These are phyloP conservation scores for Senna tora DNA, from an alignment of 306 rosid species.

Conservation along the genomic window DNA sequence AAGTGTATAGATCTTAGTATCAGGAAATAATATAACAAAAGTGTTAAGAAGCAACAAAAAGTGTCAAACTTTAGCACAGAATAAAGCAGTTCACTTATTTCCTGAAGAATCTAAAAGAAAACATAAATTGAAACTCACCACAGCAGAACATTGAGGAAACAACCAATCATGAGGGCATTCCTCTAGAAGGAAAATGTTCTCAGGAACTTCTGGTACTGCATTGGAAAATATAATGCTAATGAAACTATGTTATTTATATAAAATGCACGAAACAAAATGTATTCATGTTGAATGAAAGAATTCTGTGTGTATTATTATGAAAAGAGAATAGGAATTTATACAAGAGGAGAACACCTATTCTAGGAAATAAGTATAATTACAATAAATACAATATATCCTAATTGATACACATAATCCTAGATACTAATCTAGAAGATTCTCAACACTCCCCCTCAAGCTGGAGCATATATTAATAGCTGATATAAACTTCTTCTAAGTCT, in stretches of 20 bases:
- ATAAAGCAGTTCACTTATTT: not conserved
- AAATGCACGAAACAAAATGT: not conserved
- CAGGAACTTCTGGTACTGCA: constrained; percentile 72
- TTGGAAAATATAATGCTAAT: constrained; percentile 25
- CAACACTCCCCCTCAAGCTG: too few species aligned
- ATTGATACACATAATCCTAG: too few species aligned
- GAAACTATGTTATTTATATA: constrained; percentile 14
- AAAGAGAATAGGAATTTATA: too few species aligned
- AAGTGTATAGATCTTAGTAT: not conserved
- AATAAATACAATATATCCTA: too few species aligned
- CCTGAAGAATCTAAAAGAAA: not conserved
- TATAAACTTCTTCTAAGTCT: too few species aligned
- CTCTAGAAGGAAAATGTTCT: constrained; percentile 66
- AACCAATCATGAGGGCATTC: constrained; percentile 96
- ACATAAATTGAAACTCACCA: constrained; percentile 57
- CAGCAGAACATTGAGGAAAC: constrained; percentile 89
- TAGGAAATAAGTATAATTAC: too few species aligned
- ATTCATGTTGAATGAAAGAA: not conserved
- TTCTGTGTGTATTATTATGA: too few species aligned
- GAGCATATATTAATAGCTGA: too few species aligned
- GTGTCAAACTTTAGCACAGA: not conserved
- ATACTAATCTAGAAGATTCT: too few species aligned
- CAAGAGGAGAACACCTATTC: too few species aligned
- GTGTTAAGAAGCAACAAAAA: not conserved
- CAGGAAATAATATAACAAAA: not conserved